Evolutionary conservation across 257 asterid genomes (phyloP).

Genomic region (Capsicum rhomboideum): DNA sequence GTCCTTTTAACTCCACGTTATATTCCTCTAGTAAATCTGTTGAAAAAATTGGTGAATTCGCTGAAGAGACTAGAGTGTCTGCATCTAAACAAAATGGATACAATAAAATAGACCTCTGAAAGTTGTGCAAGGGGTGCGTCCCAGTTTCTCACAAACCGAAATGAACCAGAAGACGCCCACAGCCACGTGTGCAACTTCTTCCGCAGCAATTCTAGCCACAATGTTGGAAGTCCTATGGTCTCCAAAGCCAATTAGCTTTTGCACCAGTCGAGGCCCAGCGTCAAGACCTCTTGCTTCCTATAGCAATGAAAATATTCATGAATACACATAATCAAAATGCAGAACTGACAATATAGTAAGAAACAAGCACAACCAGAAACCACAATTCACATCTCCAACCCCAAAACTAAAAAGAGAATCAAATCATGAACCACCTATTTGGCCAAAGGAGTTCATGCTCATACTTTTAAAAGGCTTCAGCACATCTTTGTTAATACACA

Average conservation of each 20-base stretch:
- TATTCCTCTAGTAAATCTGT: slow-evolving; percentile 70
- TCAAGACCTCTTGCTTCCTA: slow-evolving; percentile 98
- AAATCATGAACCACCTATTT: not conserved
- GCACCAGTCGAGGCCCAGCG: slow-evolving; percentile 94
- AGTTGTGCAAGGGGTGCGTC: slow-evolving; percentile 44
- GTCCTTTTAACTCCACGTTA: slow-evolving; percentile 80
- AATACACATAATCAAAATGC: not conserved
- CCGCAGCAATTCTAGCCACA: slow-evolving; percentile 77
- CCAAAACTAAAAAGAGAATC: not conserved
- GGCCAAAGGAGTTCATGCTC: not conserved
- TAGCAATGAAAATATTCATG: not conserved
- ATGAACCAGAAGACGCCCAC: slow-evolving; percentile 89
- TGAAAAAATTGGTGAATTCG: not conserved
- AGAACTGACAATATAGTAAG: not conserved
- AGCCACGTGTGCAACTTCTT: slow-evolving; percentile 93
- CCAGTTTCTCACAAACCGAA: slow-evolving; percentile 62
- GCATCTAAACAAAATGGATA: not conserved
- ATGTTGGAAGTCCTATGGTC: slow-evolving; percentile 77
- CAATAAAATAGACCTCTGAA: slow-evolving; percentile 46
- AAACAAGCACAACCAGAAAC: not conserved
- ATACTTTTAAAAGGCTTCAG: not conserved
- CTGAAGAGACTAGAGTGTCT: not conserved
- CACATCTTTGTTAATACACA: not conserved
- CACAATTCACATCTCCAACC: not conserved
- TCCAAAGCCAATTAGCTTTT: slow-evolving; percentile 73